Conservation (phyloP, 2,329 filamentous ascomycete species). For the Proliferodiscus dingleyae region DNA sequence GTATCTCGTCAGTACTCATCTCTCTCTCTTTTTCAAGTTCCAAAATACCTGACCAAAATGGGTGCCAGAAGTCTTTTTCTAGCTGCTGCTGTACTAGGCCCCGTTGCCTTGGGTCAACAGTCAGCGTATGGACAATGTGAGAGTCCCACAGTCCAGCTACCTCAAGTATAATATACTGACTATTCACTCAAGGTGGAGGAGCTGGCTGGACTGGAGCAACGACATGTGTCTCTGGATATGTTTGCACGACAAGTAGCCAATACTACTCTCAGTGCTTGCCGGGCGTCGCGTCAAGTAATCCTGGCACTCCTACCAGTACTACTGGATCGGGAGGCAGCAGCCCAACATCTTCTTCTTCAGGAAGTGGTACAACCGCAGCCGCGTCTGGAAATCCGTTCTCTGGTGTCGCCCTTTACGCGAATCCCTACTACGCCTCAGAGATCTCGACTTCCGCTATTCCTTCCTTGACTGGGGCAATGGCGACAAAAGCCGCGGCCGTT, state of each 20-base stretch:
- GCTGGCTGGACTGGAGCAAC: constrained; percentile 22
- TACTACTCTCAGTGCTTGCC: constrained; percentile 31
- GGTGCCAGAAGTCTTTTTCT: constrained; percentile 23
- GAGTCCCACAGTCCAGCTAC: constrained; percentile 1
- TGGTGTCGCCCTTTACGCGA: constrained; percentile 45
- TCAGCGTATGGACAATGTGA: constrained; percentile 28
- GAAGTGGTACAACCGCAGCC: constrained; percentile 23
- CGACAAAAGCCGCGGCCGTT: constrained; percentile 44
- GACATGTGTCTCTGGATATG: constrained; percentile 28
- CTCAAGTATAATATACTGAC: constrained; percentile 1
- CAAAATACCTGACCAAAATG: constrained; percentile 17
- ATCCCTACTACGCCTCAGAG: constrained; percentile 49
- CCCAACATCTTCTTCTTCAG: constrained; percentile 8
- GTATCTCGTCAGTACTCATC: no score
- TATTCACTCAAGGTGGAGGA: constrained; percentile 23
- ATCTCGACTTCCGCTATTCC: constrained; percentile 54
- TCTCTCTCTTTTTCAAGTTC: constrained; percentile 7
- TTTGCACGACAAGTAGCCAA: constrained; percentile 19
- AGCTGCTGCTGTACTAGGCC: constrained; percentile 29
- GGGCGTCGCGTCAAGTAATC: constrained; percentile 6
- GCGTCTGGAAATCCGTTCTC: constrained; percentile 49
- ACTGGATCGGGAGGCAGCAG: constrained; percentile 15
- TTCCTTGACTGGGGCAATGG: constrained; percentile 51
- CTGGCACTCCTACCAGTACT: constrained; percentile 13
- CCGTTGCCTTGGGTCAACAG: constrained; percentile 25